Percentiles rank a stretch among this genome's conserved stretches.
Evolutionary conservation across 768 basidiomycete genomes (phyloP).

Genomic region (Suillus subaureus): DNA sequence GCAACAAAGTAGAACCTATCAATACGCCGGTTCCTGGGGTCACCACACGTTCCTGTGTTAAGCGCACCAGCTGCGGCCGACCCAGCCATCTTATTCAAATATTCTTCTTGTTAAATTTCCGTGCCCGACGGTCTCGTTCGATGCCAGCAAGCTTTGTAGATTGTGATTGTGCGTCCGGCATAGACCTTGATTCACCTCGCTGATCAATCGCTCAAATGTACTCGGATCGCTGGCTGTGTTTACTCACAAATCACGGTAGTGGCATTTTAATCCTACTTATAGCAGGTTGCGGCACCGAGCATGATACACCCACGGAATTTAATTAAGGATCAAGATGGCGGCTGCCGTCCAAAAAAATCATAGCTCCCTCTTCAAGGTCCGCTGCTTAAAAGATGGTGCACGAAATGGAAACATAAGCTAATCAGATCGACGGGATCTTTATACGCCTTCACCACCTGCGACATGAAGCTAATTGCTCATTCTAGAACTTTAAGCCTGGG

Average conservation of each 20-base stretch:
- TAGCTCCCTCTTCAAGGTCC: not conserved
- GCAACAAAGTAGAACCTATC: constrained; percentile 1
- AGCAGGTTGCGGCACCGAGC: not conserved
- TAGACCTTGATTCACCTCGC: not conserved
- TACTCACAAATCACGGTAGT: not conserved
- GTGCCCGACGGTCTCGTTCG: not conserved
- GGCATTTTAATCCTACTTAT: not conserved
- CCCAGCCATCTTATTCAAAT: not conserved
- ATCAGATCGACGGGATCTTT: not conserved
- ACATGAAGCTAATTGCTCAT: not conserved
- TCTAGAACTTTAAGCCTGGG: not conserved
- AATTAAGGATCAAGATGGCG: not conserved
- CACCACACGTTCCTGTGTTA: not conserved
- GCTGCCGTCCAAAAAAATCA: not conserved
- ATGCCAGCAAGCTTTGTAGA: not conserved
- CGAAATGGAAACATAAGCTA: not conserved
- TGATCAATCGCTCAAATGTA: not conserved
- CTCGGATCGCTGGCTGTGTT: not conserved
- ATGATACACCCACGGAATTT: not conserved
- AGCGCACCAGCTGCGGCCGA: not conserved
- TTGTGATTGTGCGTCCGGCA: not conserved
- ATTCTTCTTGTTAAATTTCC: not conserved
- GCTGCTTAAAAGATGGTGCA: not conserved
- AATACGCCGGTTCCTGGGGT: not conserved
- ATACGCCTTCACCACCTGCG: not conserved